phyloP scores from a whole-genome alignment of 805 yeast genomes.

The Debaryomyces maramus region DNA sequence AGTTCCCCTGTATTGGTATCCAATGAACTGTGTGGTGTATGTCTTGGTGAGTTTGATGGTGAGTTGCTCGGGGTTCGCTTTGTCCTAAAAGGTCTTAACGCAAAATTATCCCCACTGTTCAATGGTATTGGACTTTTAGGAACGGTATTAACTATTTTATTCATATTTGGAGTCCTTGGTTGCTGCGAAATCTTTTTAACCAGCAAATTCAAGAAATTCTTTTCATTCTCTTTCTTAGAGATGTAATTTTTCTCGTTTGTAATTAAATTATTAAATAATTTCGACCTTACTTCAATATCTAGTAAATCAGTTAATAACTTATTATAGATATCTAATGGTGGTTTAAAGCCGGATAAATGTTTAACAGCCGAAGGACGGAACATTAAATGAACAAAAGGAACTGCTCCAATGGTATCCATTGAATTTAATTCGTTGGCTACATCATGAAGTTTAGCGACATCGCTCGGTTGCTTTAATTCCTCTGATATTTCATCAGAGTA shows the following conservation, averaged over 20 bases:
- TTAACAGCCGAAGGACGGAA: slow-evolving; percentile 42
- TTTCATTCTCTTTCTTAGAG: slow-evolving; percentile 33
- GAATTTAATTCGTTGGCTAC: slow-evolving; percentile 24
- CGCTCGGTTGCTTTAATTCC: slow-evolving; percentile 10
- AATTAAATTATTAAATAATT: slow-evolving; percentile 20
- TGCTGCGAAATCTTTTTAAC: slow-evolving; percentile 1
- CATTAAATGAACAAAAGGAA: slow-evolving; percentile 43
- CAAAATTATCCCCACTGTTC: slow-evolving; percentile 26
- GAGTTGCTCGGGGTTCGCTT: slow-evolving; percentile 41
- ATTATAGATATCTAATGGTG: slow-evolving; percentile 32
- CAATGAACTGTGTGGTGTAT: slow-evolving; percentile 16
- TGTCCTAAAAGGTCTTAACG: slow-evolving; percentile 44
- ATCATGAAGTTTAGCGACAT: slow-evolving; percentile 5
- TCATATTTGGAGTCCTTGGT: slow-evolving; percentile 3
- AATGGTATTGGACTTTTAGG: slow-evolving; percentile 24
- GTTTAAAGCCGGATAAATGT: slow-evolving; percentile 37
- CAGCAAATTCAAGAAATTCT: slow-evolving; percentile 13
- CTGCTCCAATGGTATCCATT: slow-evolving; percentile 36
- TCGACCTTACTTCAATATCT: slow-evolving; percentile 19
- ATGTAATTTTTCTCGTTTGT: slow-evolving; percentile 27
- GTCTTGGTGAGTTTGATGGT: slow-evolving; percentile 38
- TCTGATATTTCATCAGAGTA: slow-evolving; percentile 29
- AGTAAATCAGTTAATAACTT: slow-evolving; percentile 29
- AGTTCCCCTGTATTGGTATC: slow-evolving; percentile 5
- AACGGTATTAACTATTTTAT: slow-evolving; percentile 1